Conservation (phyloP, 1,139 yeast genomes). For the Hansenula lynferdii region DNA sequence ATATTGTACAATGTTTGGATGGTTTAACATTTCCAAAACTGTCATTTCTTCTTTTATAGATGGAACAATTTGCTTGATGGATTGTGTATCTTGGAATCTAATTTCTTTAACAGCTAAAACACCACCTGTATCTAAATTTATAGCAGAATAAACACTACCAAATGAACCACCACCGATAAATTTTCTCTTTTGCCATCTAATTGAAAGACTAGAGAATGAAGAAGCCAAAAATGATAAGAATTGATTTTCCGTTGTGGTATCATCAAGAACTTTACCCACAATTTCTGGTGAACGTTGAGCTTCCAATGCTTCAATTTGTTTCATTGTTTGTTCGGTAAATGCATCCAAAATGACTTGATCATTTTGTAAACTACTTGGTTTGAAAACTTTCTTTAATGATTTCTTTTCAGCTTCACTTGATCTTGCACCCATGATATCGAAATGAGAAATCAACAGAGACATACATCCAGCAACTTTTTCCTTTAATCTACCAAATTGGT, state of each 20-base stretch:
- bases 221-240: conserved; percentile 84
- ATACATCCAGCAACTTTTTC: conserved; percentile 91
- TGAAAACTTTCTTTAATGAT: conserved; percentile 38
- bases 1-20: conserved; percentile 94
- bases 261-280: conserved; percentile 88
- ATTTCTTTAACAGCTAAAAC: conserved; percentile 97
- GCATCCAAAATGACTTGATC: conserved; percentile 32
- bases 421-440: conserved; percentile 97
- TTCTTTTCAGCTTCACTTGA: conserved; percentile 68
- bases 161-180: conserved; percentile 95
- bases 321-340: conserved; percentile 31
- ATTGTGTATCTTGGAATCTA: conserved; percentile 82
- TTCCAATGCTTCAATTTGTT: conserved; percentile 27
- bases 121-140: conserved; percentile 91
- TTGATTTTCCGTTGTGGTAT: conserved; percentile 81
- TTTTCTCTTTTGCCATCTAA: conserved; percentile 96
- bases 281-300: conserved; percentile 31
- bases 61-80: conserved; percentile 81
- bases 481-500: conserved; percentile 67
- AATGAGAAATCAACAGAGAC: conserved; percentile 89
- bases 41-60: conserved; percentile 95
- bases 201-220: conserved; percentile 84
- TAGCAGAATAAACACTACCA: conserved; percentile 91
- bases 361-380: conserved; percentile 31
- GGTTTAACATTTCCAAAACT: conserved; percentile 88